Conservation (phyloP, 768 basidiomycete species). For the Suillus tomentosus region DNA sequence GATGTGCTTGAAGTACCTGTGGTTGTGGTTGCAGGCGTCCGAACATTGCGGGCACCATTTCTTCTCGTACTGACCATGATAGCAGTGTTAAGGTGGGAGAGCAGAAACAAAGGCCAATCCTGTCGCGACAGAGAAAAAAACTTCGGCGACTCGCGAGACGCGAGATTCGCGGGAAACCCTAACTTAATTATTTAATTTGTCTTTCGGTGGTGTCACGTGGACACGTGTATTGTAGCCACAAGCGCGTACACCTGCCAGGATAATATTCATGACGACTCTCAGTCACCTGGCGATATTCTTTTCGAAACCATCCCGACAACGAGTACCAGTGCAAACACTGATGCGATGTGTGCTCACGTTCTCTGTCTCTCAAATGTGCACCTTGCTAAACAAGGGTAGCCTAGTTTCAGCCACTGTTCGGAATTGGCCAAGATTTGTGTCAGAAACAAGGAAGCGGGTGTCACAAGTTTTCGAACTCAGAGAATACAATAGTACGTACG, state of each 20-base stretch:
- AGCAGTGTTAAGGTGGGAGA: background rate
- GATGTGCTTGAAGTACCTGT: slow-evolving; percentile 41
- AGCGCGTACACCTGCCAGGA: slow-evolving; percentile 17
- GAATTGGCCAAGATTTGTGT: background rate
- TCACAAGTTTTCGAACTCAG: background rate
- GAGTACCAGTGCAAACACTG: background rate
- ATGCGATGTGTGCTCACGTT: background rate
- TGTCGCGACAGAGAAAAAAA: slow-evolving; percentile 7
- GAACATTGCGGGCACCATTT: slow-evolving; percentile 14
- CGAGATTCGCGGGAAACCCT: slow-evolving; percentile 5
- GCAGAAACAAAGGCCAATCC: slow-evolving; percentile 18
- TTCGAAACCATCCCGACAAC: background rate
- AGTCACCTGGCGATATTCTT: background rate
- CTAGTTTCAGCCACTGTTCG: background rate
- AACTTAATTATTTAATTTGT: slow-evolving; percentile 24
- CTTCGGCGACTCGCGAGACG: slow-evolving; percentile 4
- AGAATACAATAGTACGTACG: background rate
- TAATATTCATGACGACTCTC: too few relatives aligned
- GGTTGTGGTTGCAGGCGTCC: slow-evolving; percentile 29
- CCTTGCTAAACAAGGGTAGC: background rate
- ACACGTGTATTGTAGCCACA: slow-evolving; percentile 24
- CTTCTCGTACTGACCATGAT: slow-evolving; percentile 29
- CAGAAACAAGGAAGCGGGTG: background rate
- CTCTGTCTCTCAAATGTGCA: background rate
- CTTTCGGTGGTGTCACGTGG: slow-evolving; percentile 26